A percentile compares a stretch with the other conserved stretches of the same genome.
These are phyloP conservation scores for Aspergillus fischeri DNA, from an alignment of 2,329 filamentous ascomycete genomes.

Conservation along the genomic window DNA sequence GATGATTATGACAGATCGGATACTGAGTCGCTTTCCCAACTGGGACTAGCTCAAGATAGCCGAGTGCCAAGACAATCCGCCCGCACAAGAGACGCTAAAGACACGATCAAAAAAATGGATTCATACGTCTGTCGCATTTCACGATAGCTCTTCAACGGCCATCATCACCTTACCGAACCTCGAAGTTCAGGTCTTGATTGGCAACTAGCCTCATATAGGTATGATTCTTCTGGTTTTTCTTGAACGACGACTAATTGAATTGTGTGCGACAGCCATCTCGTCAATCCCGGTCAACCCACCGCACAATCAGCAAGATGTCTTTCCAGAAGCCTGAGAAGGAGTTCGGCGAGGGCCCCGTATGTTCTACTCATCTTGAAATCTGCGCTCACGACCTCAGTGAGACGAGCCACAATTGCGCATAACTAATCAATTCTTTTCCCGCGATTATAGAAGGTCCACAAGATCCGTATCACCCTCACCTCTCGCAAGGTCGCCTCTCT, in stretches of 20 bases:
- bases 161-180: slow-evolving; percentile 79
- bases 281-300: slow-evolving; percentile 21
- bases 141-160: slow-evolving; percentile 26
- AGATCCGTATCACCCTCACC: slow-evolving; percentile 97
- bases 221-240: slow-evolving; percentile 5
- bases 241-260: slow-evolving; percentile 2
- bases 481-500: slow-evolving; percentile 90
- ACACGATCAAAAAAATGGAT: slow-evolving; percentile 10
- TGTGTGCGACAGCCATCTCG: slow-evolving; percentile 15
- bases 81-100: slow-evolving; percentile 23
- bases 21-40: slow-evolving; percentile 19
- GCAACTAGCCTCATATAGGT: slow-evolving; percentile 32
- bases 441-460: slow-evolving; percentile 73
- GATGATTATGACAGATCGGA: slow-evolving; percentile 1
- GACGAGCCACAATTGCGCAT: background rate
- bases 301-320: slow-evolving; percentile 65
- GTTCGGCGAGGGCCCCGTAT: slow-evolving; percentile 79
- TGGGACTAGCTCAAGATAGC: slow-evolving; percentile 37
- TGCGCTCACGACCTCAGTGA: background rate
- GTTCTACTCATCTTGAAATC: slow-evolving; percentile 33
- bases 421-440: slow-evolving; percentile 16
- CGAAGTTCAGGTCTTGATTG: slow-evolving; percentile 79
- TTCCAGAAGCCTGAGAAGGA: slow-evolving; percentile 96
- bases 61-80: slow-evolving; percentile 33
- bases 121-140: slow-evolving; percentile 16